Base-by-base conservation (phyloP, 495 filamentous ascomycete species). In the Lineolata rhizophorae region DNA sequence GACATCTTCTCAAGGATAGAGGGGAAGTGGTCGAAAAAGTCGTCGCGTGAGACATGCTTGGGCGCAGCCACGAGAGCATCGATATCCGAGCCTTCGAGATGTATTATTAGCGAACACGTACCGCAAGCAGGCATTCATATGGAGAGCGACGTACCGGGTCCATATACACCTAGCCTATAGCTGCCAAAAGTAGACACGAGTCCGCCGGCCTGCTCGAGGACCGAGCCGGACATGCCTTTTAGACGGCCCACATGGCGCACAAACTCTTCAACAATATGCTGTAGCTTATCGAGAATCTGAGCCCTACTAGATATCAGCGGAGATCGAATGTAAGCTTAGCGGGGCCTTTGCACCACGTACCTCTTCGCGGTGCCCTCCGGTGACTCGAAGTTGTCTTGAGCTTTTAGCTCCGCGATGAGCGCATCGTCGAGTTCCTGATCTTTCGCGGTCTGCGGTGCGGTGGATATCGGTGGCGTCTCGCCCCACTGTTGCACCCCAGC, bases 111-210 rank as follows among this genome's bases (percentile, higher is more conserved):
- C 8, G 30, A 30, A 10, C 9, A 14, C 14, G 9, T 9, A 30
- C 15, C 14, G 8, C 10, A 30, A 14, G 8, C 5, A 6, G 11
- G 18, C 30, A 32, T 9, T n/a, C 10, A 6, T 10, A 32, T 24
- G 10, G 1, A 2, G 31, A 12, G 15, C 2, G 24, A 30, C 61
- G 38, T 47, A 75, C 71, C 69, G 31, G 87, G 87, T 2, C 83
- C 84, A 56, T 83, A 93, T 27, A 92, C 87, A 26, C 90, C 90
- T 5, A 97, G 57, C 18, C 80, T 68, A 51, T 79, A 97, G 54
- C 90, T 95, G 32, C 87, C 87, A 52, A 77, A 97, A 0, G 90
- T 83, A 48, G 85, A 91, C 25, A 97, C 71, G 54, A 83, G 80
- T 22, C 83, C 90, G 27, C 82, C 80, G 1, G 80, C 72, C 35